phyloP scores from a whole-genome alignment of 2,329 filamentous ascomycete genomes.

The Botrytis aclada region DNA sequence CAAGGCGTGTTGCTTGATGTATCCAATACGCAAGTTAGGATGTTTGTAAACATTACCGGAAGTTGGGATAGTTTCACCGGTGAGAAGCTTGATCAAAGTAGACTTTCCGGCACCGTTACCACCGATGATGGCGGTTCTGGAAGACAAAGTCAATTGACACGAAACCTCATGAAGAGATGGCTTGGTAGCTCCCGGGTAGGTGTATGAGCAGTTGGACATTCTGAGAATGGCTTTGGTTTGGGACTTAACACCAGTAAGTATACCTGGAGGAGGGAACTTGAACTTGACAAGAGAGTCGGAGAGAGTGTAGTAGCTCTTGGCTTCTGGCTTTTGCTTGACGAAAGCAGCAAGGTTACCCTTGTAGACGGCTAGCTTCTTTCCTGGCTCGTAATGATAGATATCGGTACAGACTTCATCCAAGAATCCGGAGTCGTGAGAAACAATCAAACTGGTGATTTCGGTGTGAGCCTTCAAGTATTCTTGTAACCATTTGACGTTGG shows the following conservation, averaged over 20 bases:
- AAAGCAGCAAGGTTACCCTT: conserved; percentile 80
- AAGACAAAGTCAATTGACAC: conserved; percentile 84
- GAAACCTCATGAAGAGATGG: conserved; percentile 84
- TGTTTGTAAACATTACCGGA: conserved; percentile 93
- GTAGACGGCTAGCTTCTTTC: conserved; percentile 90
- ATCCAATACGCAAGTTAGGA: conserved; percentile 96
- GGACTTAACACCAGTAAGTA: conserved; percentile 92
- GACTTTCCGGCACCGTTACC: conserved; percentile 98
- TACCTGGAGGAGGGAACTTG: conserved; percentile 96
- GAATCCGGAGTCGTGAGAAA: conserved; percentile 97
- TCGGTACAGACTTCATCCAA: conserved; percentile 96
- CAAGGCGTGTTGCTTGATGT: conserved; percentile 98
- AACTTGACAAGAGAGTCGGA: conserved; percentile 86
- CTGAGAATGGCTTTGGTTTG: conserved; percentile 90
- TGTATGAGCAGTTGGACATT: conserved; percentile 87
- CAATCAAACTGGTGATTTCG: conserved; percentile 95
- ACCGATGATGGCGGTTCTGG: conserved; percentile 92
- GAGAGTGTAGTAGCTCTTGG: conserved; percentile 96
- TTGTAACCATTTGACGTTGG: conserved; percentile 93
- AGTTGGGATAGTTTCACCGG: conserved; percentile 83
- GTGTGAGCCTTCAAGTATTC: conserved; percentile 94
- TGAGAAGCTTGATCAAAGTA: conserved; percentile 95
- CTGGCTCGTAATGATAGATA: conserved; percentile 95
- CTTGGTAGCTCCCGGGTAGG: conserved; percentile 87
- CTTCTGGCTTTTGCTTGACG: conserved; percentile 86